phyloP scores from a whole-genome alignment of 2,329 filamentous ascomycete genomes.

The Phyllosticta citribraziliensis region DNA sequence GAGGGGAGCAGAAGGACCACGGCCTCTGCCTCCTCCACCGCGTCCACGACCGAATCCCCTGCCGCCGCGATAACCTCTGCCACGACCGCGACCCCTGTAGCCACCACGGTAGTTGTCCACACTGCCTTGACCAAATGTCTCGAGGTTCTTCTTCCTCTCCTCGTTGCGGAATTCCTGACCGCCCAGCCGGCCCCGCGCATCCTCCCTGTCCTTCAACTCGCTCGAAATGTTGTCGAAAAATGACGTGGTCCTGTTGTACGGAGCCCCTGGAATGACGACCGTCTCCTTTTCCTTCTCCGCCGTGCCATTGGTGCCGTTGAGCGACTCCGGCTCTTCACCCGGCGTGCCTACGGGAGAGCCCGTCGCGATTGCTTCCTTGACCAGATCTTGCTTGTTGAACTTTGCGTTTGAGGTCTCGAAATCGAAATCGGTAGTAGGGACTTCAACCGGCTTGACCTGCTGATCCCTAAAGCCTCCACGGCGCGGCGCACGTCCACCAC shows the following conservation, averaged over 20 bases:
- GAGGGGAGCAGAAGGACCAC: not conserved
- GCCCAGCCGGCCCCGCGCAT: constrained; percentile 56
- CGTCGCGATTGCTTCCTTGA: constrained; percentile 76
- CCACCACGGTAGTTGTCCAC: constrained; percentile 74
- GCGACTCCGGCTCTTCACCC: constrained; percentile 24
- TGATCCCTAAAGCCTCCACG: constrained; percentile 39
- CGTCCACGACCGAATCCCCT: constrained; percentile 36
- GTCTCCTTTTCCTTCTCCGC: constrained; percentile 28
- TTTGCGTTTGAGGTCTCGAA: constrained; percentile 80
- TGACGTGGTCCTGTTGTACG: constrained; percentile 77
- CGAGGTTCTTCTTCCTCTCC: constrained; percentile 85
- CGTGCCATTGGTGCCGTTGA: constrained; percentile 28
- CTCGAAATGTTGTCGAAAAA: constrained; percentile 99
- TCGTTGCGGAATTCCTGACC: constrained; percentile 84
- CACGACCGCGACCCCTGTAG: constrained; percentile 68
- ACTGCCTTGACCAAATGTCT: constrained; percentile 94
- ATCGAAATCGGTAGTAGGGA: constrained; percentile 85
- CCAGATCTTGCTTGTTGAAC: constrained; percentile 78
- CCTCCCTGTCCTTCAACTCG: constrained; percentile 79
- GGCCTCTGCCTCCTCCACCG: constrained; percentile 20
- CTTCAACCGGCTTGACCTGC: constrained; percentile 55
- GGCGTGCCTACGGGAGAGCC: constrained; percentile 52
- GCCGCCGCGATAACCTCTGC: constrained; percentile 44
- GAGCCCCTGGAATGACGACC: constrained; percentile 35
- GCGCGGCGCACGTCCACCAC: constrained; percentile 37